These are phyloP conservation scores for Nectriaceae sp. DNA, from an alignment of 2,329 filamentous ascomycete species.

Conservation along the genomic window DNA sequence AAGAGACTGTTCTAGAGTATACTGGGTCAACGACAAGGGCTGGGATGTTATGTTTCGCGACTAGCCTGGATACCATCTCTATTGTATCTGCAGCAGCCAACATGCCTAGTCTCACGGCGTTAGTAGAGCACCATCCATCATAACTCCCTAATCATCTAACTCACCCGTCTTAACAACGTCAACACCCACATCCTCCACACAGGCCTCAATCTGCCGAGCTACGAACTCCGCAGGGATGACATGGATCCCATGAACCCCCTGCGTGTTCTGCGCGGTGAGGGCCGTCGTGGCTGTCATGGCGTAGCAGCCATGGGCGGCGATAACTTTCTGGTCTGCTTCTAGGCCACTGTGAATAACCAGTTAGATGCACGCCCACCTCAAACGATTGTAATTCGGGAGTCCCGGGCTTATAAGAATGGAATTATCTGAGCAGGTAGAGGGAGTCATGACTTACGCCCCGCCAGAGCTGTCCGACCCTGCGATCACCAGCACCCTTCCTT, in stretches of 20 bases:
- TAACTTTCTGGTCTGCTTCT: constrained; percentile 94
- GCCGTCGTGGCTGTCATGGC: constrained; percentile 95
- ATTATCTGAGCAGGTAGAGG: too few relatives aligned
- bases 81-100: constrained; percentile 40
- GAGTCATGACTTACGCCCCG: constrained; percentile 66
- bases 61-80: constrained; percentile 34
- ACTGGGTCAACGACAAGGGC: constrained; percentile 42
- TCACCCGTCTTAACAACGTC: constrained; percentile 92
- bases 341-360: constrained; percentile 66
- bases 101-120: constrained; percentile 35
- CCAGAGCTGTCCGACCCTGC: constrained; percentile 90
- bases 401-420: neutral
- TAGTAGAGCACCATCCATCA: neutral
- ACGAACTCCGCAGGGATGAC: constrained; percentile 78
- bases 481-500: constrained; percentile 70
- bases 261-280: constrained; percentile 93
- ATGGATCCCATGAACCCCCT: constrained; percentile 80
- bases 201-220: constrained; percentile 80
- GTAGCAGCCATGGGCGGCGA: constrained; percentile 90
- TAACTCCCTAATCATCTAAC: constrained; percentile 19
- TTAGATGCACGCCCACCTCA: too few relatives aligned
- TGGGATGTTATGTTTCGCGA: constrained; percentile 33
- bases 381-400: too few relatives aligned
- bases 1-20: too few relatives aligned
- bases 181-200: constrained; percentile 78